Conservation (phyloP, 2,329 filamentous ascomycete species). For the Knufia fluminis region DNA sequence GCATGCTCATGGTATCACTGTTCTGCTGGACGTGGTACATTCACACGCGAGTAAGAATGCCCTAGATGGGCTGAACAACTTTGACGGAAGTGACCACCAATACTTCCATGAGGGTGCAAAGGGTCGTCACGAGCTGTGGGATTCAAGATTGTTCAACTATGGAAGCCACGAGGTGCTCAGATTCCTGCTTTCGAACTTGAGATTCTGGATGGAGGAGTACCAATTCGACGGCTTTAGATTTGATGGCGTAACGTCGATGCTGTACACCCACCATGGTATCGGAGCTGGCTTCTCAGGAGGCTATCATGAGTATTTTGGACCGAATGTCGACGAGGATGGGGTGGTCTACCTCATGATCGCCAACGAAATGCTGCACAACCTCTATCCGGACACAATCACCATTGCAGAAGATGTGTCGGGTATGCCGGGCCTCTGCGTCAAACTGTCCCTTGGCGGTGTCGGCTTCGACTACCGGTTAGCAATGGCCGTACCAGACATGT, state of each 20-base stretch:
- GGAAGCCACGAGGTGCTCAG: conserved; percentile 86
- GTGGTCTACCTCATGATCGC: conserved; percentile 93
- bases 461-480: conserved; percentile 96
- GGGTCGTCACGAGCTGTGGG: conserved; percentile 88
- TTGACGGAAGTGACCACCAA: conserved; percentile 87
- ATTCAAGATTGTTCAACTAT: conserved; percentile 95
- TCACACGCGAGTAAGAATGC: conserved; percentile 98
- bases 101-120: conserved; percentile 88
- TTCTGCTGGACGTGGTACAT: conserved; percentile 91
- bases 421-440: conserved; percentile 92
- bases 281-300: conserved; percentile 97
- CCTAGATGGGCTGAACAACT: conserved; percentile 86
- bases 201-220: conserved; percentile 99
- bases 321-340: conserved; percentile 81
- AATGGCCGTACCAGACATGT: conserved; percentile 97
- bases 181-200: conserved; percentile 89
- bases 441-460: conserved; percentile 75
- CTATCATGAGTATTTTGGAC: conserved; percentile 96
- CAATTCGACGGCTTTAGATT: conserved; percentile 95
- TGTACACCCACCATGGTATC: conserved; percentile 91
- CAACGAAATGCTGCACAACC: conserved; percentile 86
- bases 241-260: conserved; percentile 96
- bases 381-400: conserved; percentile 82
- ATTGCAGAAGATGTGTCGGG: conserved; percentile 96
- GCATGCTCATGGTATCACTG: conserved; percentile 79